Base-by-base conservation (phyloP, 495 filamentous ascomycete genomes). In the Glarea lozoyensis region DNA sequence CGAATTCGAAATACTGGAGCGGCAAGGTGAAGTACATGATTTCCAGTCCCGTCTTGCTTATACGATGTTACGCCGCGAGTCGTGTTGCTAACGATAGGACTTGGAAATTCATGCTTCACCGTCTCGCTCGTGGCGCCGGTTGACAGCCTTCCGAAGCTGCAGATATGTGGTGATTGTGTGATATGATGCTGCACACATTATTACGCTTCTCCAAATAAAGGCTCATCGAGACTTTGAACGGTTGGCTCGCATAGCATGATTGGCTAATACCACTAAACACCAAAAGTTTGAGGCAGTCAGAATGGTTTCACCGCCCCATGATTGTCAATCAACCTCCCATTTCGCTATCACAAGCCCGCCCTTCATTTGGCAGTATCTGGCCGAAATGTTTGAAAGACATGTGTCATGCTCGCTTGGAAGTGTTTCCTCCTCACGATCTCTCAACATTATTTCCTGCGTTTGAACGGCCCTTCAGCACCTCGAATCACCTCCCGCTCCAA, bases 71-170 rank as follows among this genome's bases (percentile, higher is more conserved):
- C 20, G 20, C 27, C 41, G 15, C 13, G 18, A 34, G 12, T 34
- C 31, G 31, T 13, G 31, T 16, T 34, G 31, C 6, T 7, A 7
- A n/a, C n/a, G 7, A 7, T n/a, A 7, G 7, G 7, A 34, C 31
- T 13, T 6, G 17, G 4, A 16, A 34, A 34, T 32, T 38, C 35
- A 31, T 38, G 34, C n/a, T 25, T 45, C 34, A 31, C 24, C 43
- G 43, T 45, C 43, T 45, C 43, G 39, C 34, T 32, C 13, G 46
- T 48, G 46, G 46, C 46, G 40, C 39, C 40, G 46, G 39, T 20
- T 32, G n/a, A 27, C 37, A 12, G 36, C 7, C 37, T 25, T 46
- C 44, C 44, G 20, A n/a, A 18, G n/a, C n/a, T n/a, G n/a, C n/a
- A n/a, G n/a, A n/a, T n/a, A n/a, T n/a, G n/a, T n/a, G 37, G 20